Conservation (phyloP, 805 yeast species). For the Monosporozyma aerobia region DNA sequence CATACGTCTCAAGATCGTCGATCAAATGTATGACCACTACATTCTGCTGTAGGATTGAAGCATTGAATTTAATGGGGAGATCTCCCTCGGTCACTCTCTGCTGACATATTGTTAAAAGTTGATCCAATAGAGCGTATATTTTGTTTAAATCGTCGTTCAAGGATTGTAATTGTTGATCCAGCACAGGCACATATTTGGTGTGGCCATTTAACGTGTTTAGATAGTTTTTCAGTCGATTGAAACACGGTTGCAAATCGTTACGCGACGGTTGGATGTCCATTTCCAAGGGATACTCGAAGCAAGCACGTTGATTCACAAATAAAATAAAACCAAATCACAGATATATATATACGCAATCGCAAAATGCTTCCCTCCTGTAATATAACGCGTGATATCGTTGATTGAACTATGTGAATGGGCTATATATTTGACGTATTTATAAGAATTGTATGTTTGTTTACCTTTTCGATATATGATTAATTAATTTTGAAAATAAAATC, state of each 20-base stretch:
- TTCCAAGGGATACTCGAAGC: neutral
- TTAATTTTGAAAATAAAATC: neutral
- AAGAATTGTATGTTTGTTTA: neutral
- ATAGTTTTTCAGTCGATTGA: constrained; percentile 2
- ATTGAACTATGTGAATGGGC: neutral
- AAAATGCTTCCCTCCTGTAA: neutral
- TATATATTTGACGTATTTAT: neutral
- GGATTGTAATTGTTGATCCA: neutral
- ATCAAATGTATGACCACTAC: constrained; percentile 10
- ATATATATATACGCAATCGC: neutral
- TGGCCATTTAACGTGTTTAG: constrained; percentile 1
- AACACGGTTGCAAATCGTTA: constrained; percentile 3
- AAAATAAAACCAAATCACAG: neutral
- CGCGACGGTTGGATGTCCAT: neutral
- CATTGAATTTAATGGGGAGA: neutral
- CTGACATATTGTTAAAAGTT: neutral
- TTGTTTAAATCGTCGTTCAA: neutral
- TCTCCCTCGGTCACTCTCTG: neutral
- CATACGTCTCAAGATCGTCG: constrained; percentile 29
- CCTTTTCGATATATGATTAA: neutral
- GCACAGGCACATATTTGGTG: neutral
- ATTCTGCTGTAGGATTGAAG: neutral
- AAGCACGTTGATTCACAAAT: neutral
- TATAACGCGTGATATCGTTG: neutral
- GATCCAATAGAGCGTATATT: neutral